Evolutionary conservation across 306 rosid genomes (phyloP).

Genomic region (Prinsepia uniflora): DNA sequence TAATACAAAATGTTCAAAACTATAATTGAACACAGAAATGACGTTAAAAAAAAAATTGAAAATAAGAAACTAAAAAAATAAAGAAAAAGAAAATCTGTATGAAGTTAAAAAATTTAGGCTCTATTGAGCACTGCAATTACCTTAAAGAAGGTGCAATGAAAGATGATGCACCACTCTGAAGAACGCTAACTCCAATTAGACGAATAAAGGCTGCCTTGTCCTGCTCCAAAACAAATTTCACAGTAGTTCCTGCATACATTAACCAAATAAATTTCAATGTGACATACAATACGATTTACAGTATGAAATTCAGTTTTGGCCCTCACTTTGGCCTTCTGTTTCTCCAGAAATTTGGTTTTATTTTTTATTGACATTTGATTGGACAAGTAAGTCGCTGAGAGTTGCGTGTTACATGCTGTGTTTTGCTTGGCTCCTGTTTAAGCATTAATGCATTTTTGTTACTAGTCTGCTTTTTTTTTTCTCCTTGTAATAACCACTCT

Average conservation of each 20-base stretch:
- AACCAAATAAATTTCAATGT: constrained; percentile 19
- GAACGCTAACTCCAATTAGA: constrained; percentile 65
- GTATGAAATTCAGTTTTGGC: not conserved
- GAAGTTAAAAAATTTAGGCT: not conserved
- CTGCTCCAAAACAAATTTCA: constrained; percentile 82
- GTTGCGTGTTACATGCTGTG: not conserved
- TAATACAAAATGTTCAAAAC: not conserved
- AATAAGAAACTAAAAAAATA: not conserved
- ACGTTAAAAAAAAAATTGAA: not conserved
- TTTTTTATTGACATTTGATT: not conserved
- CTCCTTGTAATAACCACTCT: not conserved
- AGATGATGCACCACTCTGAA: constrained; percentile 82
- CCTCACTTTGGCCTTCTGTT: not conserved
- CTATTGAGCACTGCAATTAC: constrained; percentile 35
- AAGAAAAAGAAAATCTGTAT: not conserved
- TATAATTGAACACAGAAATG: not conserved
- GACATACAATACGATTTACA: not conserved
- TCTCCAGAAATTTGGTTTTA: not conserved
- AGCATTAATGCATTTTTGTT: not conserved
- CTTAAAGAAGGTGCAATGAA: constrained; percentile 85
- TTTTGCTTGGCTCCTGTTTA: not conserved
- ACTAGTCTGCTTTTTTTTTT: not conserved
- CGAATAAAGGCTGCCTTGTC: constrained; percentile 69
- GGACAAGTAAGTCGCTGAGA: not conserved
- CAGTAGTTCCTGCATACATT: constrained; percentile 73